These are phyloP conservation scores for Parastagonospora nodorum DNA, from an alignment of 2,329 filamentous ascomycete species.

Conservation along the genomic window DNA sequence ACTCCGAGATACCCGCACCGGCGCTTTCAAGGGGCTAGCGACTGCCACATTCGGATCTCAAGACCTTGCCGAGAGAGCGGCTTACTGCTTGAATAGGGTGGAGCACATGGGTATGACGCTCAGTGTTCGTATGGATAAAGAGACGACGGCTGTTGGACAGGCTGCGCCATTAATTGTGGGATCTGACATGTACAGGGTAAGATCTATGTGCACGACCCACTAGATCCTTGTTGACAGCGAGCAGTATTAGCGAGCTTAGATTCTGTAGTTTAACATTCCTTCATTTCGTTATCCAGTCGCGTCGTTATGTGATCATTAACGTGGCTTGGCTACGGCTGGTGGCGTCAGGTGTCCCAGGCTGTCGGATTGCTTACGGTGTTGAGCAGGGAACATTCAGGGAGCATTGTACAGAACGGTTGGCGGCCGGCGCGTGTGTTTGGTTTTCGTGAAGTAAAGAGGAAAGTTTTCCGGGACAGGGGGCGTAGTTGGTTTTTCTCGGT, in stretches of 20 bases:
- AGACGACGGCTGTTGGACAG: conserved; percentile 40
- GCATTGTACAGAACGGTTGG: too few species aligned
- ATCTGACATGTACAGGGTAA: conserved; percentile 24
- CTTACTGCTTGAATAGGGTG: conserved; percentile 29
- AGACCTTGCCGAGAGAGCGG: conserved; percentile 38
- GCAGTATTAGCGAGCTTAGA: conserved; percentile 12
- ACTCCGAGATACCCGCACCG: conserved; percentile 28
- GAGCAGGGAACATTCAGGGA: too few species aligned
- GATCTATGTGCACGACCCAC: conserved; percentile 1
- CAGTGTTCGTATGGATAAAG: conserved; percentile 41
- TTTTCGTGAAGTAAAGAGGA: neutral
- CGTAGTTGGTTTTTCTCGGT: neutral
- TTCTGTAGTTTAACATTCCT: neutral
- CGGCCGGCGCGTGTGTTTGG: neutral
- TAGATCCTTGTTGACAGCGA: conserved; percentile 12
- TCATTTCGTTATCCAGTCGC: neutral
- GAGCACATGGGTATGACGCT: conserved; percentile 38
- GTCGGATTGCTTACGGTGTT: neutral
- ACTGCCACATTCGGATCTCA: conserved; percentile 39
- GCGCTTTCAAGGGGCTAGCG: conserved; percentile 39
- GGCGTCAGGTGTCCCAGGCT: neutral
- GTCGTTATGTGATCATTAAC: neutral
- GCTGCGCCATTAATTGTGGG: conserved; percentile 18
- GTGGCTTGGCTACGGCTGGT: neutral
- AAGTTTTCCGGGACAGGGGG: too few species aligned